These are phyloP conservation scores for Fagopyrum tataricum DNA, from an alignment of 148 eudicot genomes.

Conservation along the genomic window DNA sequence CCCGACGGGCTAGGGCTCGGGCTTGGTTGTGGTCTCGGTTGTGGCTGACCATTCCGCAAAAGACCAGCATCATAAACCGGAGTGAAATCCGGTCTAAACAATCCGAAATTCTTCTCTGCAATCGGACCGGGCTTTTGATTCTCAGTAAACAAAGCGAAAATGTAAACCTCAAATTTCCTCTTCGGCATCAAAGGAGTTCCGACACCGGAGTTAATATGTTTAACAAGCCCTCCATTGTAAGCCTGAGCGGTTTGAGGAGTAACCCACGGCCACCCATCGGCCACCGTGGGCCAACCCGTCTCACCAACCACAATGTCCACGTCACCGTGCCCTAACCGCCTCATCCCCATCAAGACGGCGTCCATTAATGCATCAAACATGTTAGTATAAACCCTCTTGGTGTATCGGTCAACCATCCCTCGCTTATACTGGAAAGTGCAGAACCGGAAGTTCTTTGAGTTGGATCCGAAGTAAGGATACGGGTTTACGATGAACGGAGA, in stretches of 20 bases:
- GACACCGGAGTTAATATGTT: slow-evolving; percentile 23
- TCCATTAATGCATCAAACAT: slow-evolving; percentile 57
- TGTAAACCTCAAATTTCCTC: slow-evolving; percentile 42
- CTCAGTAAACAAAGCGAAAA: slow-evolving; percentile 54
- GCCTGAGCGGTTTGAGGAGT: slow-evolving; percentile 39
- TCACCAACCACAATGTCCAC: slow-evolving; percentile 61
- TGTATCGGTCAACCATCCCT: slow-evolving; percentile 27
- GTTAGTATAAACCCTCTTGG: slow-evolving; percentile 36
- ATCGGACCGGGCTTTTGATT: slow-evolving; percentile 43
- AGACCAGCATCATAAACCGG: slow-evolving; percentile 56
- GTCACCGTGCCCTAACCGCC: slow-evolving; percentile 33
- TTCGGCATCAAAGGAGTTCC: slow-evolving; percentile 74
- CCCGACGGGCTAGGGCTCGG: too few relatives aligned
- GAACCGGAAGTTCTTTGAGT: slow-evolving; percentile 21
- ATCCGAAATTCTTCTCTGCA: slow-evolving; percentile 53
- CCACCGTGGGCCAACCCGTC: slow-evolving; percentile 64
- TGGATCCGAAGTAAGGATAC: slow-evolving; percentile 51
- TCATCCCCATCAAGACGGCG: slow-evolving; percentile 41
- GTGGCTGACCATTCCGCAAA: neutral
- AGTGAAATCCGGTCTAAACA: slow-evolving; percentile 49
- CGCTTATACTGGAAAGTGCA: slow-evolving; percentile 23
- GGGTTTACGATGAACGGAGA: slow-evolving; percentile 64
- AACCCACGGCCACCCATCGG: slow-evolving; percentile 33
- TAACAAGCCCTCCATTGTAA: slow-evolving; percentile 33
- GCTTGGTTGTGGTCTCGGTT: neutral